These are phyloP conservation scores for Fusarium zealandicum DNA, from an alignment of 2,329 filamentous ascomycete genomes.

Conservation along the genomic window DNA sequence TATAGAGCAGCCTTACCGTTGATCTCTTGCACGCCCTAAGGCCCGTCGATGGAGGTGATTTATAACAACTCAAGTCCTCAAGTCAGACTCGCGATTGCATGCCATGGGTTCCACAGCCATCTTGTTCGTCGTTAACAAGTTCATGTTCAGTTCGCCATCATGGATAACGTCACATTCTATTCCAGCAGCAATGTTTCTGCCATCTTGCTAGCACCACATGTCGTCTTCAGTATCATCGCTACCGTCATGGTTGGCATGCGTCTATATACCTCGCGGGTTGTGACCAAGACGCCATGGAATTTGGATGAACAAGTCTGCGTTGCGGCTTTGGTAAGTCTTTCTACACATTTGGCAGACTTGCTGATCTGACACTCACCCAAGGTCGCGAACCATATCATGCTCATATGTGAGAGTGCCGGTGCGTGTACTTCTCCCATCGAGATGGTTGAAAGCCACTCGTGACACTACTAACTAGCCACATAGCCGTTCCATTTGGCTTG, in stretches of 20 bases:
- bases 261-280: background rate
- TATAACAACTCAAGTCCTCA: too few species aligned
- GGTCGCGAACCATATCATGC: constrained; percentile 3
- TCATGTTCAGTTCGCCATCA: background rate
- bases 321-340: constrained; percentile 1
- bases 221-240: constrained; percentile 2
- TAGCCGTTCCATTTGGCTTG: background rate
- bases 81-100: too few species aligned
- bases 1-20: too few species aligned
- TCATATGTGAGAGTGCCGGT: constrained; percentile 3
- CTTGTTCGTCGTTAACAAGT: background rate
- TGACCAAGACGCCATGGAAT: constrained; percentile 1
- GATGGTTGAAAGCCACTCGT: background rate
- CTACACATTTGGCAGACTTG: background rate
- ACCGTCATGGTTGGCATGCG: constrained; percentile 10
- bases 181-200: background rate
- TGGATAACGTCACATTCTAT: constrained; percentile 6
- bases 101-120: background rate
- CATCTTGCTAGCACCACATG: constrained; percentile 6
- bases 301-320: background rate
- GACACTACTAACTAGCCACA: background rate
- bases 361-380: background rate
- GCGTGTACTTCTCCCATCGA: background rate
- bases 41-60: too few species aligned
- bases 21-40: too few species aligned